Conservation (phyloP, 2,329 filamentous ascomycete species). For the Aspergillus sp. region DNA sequence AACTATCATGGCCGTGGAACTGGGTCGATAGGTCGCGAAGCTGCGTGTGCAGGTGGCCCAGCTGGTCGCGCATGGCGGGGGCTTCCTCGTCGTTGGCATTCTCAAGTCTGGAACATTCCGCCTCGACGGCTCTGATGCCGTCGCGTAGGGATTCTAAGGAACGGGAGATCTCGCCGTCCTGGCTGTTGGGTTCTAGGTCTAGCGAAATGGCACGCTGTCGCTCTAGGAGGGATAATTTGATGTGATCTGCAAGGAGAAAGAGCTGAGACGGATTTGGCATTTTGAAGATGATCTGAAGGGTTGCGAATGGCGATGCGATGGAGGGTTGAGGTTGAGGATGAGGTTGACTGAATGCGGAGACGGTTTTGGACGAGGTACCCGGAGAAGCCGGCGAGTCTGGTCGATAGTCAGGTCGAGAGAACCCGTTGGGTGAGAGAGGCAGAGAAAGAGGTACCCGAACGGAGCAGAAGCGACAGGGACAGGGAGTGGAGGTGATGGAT, state of each 20-base stretch:
- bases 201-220: slow-evolving; percentile 81
- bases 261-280: slow-evolving; percentile 68
- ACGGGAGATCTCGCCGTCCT: slow-evolving; percentile 84
- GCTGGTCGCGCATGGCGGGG: slow-evolving; percentile 62
- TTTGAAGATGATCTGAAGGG: slow-evolving; percentile 20
- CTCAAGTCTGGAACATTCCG: slow-evolving; percentile 63
- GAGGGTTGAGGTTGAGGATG: no score
- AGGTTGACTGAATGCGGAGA: neutral
- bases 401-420: neutral
- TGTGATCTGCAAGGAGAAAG: slow-evolving; percentile 90
- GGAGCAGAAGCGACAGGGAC: neutral
- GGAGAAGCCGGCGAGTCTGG: neutral
- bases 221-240: slow-evolving; percentile 93
- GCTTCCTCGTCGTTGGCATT: slow-evolving; percentile 52
- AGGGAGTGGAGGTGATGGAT: slow-evolving; percentile 1
- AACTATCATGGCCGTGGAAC: slow-evolving; percentile 65
- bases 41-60: slow-evolving; percentile 69
- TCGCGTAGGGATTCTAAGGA: slow-evolving; percentile 84
- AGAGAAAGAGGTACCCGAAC: neutral
- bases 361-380: neutral
- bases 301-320: neutral
- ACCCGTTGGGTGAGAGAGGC: neutral
- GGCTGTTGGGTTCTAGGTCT: slow-evolving; percentile 72
- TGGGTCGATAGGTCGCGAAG: slow-evolving; percentile 74
- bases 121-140: slow-evolving; percentile 69